Evolutionary conservation across 2,329 filamentous ascomycete genomes (phyloP).

Genomic region (Talaromyces sp.): DNA sequence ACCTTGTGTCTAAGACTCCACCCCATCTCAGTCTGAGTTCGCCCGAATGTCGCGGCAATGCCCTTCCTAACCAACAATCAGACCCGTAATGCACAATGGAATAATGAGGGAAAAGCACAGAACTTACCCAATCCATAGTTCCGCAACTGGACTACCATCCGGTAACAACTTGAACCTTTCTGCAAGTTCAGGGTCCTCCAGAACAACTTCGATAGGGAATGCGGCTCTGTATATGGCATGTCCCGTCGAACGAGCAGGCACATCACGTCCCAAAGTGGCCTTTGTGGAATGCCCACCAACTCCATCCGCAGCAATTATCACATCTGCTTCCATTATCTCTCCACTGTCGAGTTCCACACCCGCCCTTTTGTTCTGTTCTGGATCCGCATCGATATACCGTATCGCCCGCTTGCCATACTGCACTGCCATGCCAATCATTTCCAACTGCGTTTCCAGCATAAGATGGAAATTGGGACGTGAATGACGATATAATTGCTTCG

Average conservation of each 20-base stretch:
- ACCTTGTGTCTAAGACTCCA: slow-evolving; percentile 16
- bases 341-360: slow-evolving; percentile 25
- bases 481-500: slow-evolving; percentile 6
- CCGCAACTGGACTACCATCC: slow-evolving; percentile 4
- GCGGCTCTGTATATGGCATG: slow-evolving; percentile 27
- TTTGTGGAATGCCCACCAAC: slow-evolving; percentile 30
- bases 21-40: slow-evolving; percentile 2
- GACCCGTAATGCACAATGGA: neutral
- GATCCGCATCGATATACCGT: slow-evolving; percentile 10
- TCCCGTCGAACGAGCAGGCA: slow-evolving; percentile 27
- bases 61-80: neutral
- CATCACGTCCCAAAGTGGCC: slow-evolving; percentile 24
- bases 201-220: slow-evolving; percentile 21
- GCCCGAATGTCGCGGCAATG: neutral
- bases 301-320: slow-evolving; percentile 35
- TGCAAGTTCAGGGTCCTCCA: slow-evolving; percentile 4
- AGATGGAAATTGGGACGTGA: slow-evolving; percentile 15
- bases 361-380: slow-evolving; percentile 17
- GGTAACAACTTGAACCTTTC: slow-evolving; percentile 10
- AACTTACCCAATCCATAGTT: slow-evolving; percentile 11
- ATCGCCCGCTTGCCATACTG: slow-evolving; percentile 15
- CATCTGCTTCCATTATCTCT: slow-evolving; percentile 28
- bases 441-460: slow-evolving; percentile 16
- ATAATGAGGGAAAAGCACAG: no score
- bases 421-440: slow-evolving; percentile 10